Conservation (phyloP, 345 rosid genomes). For the Gossypium ekmanianum region DNA sequence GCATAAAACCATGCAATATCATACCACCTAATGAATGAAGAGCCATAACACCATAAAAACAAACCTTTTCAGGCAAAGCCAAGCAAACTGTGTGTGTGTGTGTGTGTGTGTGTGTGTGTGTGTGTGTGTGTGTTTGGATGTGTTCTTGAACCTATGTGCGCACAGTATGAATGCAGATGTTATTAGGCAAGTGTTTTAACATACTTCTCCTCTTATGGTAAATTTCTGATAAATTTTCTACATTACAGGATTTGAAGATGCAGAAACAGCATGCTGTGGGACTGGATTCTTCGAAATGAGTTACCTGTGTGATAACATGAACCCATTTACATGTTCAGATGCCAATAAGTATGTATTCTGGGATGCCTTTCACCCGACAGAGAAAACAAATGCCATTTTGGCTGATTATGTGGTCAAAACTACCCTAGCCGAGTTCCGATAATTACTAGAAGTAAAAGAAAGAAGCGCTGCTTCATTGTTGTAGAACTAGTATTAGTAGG, state of each 20-base stretch:
- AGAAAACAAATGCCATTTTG: conserved; percentile 42
- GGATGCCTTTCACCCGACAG: conserved; percentile 75
- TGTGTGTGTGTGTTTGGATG: not conserved
- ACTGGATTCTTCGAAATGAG: conserved; percentile 64
- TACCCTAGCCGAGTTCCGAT: conserved; percentile 35
- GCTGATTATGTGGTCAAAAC: conserved; percentile 38
- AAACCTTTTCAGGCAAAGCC: not conserved
- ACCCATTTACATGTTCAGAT: conserved; percentile 54
- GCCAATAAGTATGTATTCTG: conserved; percentile 55
- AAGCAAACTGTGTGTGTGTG: not conserved
- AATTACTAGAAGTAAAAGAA: conserved; percentile 1
- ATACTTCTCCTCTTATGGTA: not conserved
- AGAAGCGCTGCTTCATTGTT: not conserved
- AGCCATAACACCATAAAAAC: not conserved
- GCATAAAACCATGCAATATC: not conserved
- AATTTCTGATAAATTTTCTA: conserved; percentile 6
- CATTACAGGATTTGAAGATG: conserved; percentile 52
- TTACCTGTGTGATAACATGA: conserved; percentile 45
- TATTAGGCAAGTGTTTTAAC: not conserved
- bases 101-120: not conserved
- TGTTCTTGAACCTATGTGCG: not conserved
- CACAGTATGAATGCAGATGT: not conserved
- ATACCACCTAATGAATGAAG: not conserved
- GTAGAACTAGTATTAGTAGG: not conserved
- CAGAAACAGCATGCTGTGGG: conserved; percentile 59